Base-by-base conservation (phyloP, 2,329 filamentous ascomycete species). In the Sclerotinia nivalis region DNA sequence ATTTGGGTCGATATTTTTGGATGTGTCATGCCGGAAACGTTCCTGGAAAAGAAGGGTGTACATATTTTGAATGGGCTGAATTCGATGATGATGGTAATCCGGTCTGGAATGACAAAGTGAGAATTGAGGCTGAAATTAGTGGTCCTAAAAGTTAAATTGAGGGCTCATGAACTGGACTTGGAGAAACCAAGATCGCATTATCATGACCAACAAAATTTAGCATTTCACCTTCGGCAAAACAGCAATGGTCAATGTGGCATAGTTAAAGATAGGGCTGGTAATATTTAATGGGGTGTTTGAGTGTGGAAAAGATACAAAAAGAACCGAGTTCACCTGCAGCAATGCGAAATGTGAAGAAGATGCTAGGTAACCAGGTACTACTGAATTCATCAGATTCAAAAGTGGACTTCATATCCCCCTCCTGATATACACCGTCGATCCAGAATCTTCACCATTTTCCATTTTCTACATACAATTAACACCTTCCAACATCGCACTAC, bases 1-100 rank as follows among this genome's bases (percentile, higher is more conserved):
- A 88, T 68, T 84, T 88, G 73, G 94, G 95, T 0, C 85, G 85
- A 75, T 97, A 98, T 78, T 96, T 96, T 81, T 97, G 93, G 93
- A 96, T 95, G 91, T 98, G 96, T 76, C 88, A 97, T 80, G 88
- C 88, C 0, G 88, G 90, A 9, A 92, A 89, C 76, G 85, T 89
- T 2, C 90, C 90, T 0, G 90, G 87, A 60, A 90, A 85, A 80
- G 81, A 88, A 52, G 88, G 87, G 7, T 97, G 93, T 76, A 83
- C 85, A 0, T 96, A 91, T 76, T 97, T 97, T 75, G 85, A 91
- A 72, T 97, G 93, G 93, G 93, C 91, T 0, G 86, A 90, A 68
- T 96, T 97, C 80, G 90, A 95, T 75, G 89, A 96, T 49, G 91
- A 97, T 78, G 95, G 95, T 1, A 88, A 92, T 74, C 93, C 94